Evolutionary conservation across 768 basidiomycete species (phyloP).

Genomic region (Dentipellis sp.): DNA sequence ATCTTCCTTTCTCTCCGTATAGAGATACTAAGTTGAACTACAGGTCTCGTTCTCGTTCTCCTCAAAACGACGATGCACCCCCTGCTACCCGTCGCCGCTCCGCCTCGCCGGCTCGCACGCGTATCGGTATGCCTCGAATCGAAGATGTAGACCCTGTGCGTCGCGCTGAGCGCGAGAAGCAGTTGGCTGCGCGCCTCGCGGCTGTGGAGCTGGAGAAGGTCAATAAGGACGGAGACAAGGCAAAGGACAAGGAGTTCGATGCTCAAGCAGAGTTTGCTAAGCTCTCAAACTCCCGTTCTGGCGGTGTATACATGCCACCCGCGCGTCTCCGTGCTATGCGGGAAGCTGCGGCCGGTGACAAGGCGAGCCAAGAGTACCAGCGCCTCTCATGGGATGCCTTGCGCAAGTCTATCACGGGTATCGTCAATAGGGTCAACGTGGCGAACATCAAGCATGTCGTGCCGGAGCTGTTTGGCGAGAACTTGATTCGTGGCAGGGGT

Average conservation of each 20-base stretch:
- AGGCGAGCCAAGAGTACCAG: slow-evolving; percentile 83
- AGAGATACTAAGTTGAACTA: neutral
- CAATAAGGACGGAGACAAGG: slow-evolving; percentile 26
- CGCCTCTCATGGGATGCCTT: slow-evolving; percentile 96
- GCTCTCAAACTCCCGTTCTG: slow-evolving; percentile 69
- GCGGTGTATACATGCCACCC: slow-evolving; percentile 96
- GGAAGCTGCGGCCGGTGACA: slow-evolving; percentile 72
- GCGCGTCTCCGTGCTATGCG: slow-evolving; percentile 88
- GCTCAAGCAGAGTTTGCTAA: slow-evolving; percentile 86
- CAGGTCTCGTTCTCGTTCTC: slow-evolving; percentile 26
- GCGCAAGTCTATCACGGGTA: slow-evolving; percentile 96
- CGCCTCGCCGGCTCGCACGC: slow-evolving; percentile 24
- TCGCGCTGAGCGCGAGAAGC: slow-evolving; percentile 68
- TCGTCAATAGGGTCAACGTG: slow-evolving; percentile 98
- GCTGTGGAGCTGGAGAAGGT: slow-evolving; percentile 60
- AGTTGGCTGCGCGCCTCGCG: slow-evolving; percentile 62
- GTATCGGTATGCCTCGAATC: slow-evolving; percentile 39
- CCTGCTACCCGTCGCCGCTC: slow-evolving; percentile 35
- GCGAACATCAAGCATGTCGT: slow-evolving; percentile 92
- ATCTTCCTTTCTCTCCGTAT: neutral
- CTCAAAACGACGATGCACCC: slow-evolving; percentile 22
- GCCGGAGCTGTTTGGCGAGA: slow-evolving; percentile 87
- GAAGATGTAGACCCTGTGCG: slow-evolving; percentile 72
- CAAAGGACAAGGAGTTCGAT: slow-evolving; percentile 44
- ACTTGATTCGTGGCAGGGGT: slow-evolving; percentile 88